Evolutionary conservation across 768 basidiomycete genomes (phyloP).

Genomic region (Amanita phalloides): DNA sequence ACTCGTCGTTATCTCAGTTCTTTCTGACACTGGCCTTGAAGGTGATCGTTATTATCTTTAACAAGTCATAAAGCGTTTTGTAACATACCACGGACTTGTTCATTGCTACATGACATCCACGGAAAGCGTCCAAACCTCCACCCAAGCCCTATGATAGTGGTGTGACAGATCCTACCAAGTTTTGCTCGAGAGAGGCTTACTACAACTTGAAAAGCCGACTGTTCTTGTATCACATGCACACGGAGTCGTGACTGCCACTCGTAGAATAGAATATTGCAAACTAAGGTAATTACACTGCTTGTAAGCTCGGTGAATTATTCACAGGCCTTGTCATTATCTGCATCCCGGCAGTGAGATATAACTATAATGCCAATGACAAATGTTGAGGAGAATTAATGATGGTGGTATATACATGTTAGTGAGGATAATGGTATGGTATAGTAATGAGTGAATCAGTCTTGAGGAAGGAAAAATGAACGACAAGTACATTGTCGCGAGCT

Average conservation of each 20-base stretch:
- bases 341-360: too few species aligned
- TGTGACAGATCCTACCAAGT: neutral
- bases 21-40: conserved; percentile 8
- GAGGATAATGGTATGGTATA: neutral
- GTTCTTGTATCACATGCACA: too few species aligned
- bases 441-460: neutral
- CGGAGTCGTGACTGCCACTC: too few species aligned
- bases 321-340: too few species aligned
- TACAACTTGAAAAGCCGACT: neutral
- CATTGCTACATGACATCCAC: too few species aligned
- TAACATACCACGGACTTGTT: neutral
- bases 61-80: neutral
- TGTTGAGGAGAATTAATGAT: neutral
- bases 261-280: too few species aligned
- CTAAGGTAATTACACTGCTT: too few species aligned
- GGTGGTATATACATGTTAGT: neutral
- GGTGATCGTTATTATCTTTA: conserved; percentile 32
- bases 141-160: too few species aligned
- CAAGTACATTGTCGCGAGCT: neutral
- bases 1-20: conserved; percentile 1
- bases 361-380: neutral
- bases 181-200: neutral
- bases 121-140: too few species aligned
- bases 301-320: too few species aligned
- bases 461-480: neutral